Evolutionary conservation across 345 rosid genomes (phyloP).

Genomic region (Citrus cavaleriei): DNA sequence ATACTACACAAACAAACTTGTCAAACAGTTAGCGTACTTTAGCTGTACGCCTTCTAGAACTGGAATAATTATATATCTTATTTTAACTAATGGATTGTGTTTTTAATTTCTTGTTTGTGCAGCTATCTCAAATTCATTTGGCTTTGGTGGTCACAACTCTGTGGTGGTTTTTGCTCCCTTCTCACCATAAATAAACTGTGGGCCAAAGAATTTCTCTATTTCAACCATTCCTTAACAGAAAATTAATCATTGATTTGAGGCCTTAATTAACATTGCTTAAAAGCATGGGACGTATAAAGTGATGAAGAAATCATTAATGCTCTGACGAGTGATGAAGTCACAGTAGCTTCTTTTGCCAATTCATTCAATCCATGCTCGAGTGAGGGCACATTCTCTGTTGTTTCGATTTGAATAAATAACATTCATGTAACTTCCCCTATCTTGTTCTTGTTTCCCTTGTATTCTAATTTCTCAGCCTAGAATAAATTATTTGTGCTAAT

Average conservation of each 20-base stretch:
- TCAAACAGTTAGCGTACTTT: neutral
- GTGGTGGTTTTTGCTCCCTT: constrained; percentile 67
- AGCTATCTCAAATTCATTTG: constrained; percentile 66
- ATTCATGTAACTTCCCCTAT: neutral
- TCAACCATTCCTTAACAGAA: neutral
- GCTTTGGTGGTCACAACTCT: constrained; percentile 66
- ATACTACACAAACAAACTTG: neutral
- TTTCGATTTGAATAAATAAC: neutral
- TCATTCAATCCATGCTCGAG: constrained; percentile 1
- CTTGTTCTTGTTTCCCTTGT: neutral
- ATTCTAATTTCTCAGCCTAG: neutral
- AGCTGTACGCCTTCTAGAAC: neutral
- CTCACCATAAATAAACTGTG: constrained; percentile 20
- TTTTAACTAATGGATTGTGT: neutral
- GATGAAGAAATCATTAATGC: neutral
- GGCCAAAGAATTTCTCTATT: neutral
- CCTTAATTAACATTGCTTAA: neutral
- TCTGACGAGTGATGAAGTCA: neutral
- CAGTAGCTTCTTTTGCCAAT: neutral
- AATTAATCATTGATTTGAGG: neutral
- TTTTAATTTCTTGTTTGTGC: neutral
- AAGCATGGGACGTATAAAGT: neutral
- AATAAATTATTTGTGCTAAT: neutral
- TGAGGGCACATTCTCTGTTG: neutral
- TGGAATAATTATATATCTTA: neutral